Base-by-base conservation (phyloP, 2,329 filamentous ascomycete genomes). In the Cercospora beticola region DNA sequence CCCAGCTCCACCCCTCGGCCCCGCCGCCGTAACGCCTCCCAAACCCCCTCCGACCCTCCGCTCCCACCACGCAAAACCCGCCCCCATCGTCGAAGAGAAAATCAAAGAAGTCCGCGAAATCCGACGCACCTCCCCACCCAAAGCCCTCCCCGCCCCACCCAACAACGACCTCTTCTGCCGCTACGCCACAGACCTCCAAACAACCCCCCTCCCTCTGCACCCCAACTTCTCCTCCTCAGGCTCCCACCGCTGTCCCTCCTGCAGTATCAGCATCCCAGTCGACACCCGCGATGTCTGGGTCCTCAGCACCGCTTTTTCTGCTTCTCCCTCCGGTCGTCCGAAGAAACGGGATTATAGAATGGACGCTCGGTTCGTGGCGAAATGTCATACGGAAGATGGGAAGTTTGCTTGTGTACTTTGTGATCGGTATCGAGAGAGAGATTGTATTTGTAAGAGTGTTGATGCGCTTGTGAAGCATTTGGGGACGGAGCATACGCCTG, bases 351-450 rank as follows among this genome's bases (percentile, higher is more conserved):
- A 73, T 31, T 73, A 73, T 43, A 60, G 70, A 4, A 72, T 74
- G 66, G 71, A 72, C 46, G 69, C 72, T 0, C 66, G 73, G 0
- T 72, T 73, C 23, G 71, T 74, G 36, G 68, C 71, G 12, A 74
- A 74, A 56, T 71, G 72, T 58, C 73, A 74, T 26, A 70, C 67
- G 18, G 56, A 66, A 21, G 57, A 70, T 31, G 73, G 73, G 3
- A 31, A 68, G 6, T 74, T 72, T 46, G 73, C 72, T n/a, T 74
- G 73, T 60, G 68, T 74, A 56, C 66, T 74, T 4, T 74, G 73
- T 40, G 68, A 70, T 30, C 28, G 58, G 18, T 70, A 64, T 30
- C 36, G 73, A 16, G 70, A 71, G 31, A 58, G 70, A 43, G 73
- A 74, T 56, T 72, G 72, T 63, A 58, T 74, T 18, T 74, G 72